These are phyloP conservation scores for Myxozyma mucilagina DNA, from an alignment of 805 yeast species.

Conservation along the genomic window DNA sequence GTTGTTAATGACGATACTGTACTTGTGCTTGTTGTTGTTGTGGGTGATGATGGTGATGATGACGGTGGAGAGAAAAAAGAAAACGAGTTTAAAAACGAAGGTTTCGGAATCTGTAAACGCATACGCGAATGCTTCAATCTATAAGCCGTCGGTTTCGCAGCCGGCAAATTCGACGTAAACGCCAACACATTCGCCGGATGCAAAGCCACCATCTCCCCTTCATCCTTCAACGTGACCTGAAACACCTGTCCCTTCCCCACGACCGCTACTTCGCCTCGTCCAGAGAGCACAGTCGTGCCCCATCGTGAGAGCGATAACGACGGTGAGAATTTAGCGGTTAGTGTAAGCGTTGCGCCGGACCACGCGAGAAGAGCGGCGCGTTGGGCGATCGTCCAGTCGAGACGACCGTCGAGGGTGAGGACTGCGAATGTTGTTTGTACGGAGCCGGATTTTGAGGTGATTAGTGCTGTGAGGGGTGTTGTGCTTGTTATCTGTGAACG, in stretches of 20 bases:
- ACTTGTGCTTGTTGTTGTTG: background rate
- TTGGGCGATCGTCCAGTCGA: constrained; percentile 48
- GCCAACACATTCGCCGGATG: constrained; percentile 48
- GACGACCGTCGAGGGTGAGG: constrained; percentile 43
- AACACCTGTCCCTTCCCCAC: constrained; percentile 47
- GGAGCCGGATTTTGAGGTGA: constrained; percentile 32
- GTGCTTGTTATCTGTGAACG: constrained; percentile 35
- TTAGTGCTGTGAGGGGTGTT: constrained; percentile 37
- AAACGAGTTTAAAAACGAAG: background rate
- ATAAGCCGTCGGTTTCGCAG: constrained; percentile 21
- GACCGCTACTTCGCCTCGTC: constrained; percentile 50
- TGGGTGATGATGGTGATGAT: background rate
- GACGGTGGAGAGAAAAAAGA: background rate
- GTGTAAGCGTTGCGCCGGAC: constrained; percentile 43
- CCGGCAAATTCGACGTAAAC: constrained; percentile 37
- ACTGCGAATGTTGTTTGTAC: constrained; percentile 41
- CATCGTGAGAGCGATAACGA: constrained; percentile 35
- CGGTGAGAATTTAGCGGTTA: constrained; percentile 35
- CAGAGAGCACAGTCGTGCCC: constrained; percentile 42
- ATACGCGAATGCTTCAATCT: constrained; percentile 28
- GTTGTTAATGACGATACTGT: background rate
- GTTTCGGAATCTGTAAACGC: constrained; percentile 27
- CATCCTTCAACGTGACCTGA: constrained; percentile 41
- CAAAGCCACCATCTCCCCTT: constrained; percentile 46
- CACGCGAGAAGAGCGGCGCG: constrained; percentile 49